These are phyloP conservation scores for Phytophthora palmivora DNA, from an alignment of 352 stramenopile species.

Conservation along the genomic window DNA sequence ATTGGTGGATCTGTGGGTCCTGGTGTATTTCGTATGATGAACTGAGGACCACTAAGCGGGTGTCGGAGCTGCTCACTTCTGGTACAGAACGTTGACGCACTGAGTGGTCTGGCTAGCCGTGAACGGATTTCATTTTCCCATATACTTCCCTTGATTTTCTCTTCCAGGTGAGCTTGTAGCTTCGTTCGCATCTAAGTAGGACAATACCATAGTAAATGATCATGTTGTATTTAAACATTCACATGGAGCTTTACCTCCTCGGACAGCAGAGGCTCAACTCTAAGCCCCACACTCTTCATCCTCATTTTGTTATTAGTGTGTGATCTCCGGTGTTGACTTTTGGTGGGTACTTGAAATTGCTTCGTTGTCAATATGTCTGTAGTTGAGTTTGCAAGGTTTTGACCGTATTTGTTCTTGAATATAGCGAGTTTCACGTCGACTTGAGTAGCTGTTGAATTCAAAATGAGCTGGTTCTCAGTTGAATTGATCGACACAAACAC, in stretches of 20 bases:
- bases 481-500: constrained; percentile 21
- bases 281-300: constrained; percentile 1
- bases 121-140: constrained; percentile 70
- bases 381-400: background rate
- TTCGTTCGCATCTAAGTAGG: constrained; percentile 48
- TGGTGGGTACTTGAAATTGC: background rate
- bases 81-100: constrained; percentile 52
- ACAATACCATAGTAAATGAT: too few relatives aligned
- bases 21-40: constrained; percentile 1
- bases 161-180: constrained; percentile 44
- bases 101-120: constrained; percentile 52
- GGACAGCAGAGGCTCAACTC: constrained; percentile 36
- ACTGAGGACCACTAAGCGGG: constrained; percentile 35
- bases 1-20: background rate
- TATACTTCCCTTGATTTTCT: constrained; percentile 52
- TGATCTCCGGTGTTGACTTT: constrained; percentile 20
- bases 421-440: constrained; percentile 5
- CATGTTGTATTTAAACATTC: too few relatives aligned
- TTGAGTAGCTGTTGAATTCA: constrained; percentile 10
- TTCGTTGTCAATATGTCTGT: background rate
- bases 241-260: constrained; percentile 32
- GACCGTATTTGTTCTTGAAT: constrained; percentile 9
- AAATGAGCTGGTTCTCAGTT: constrained; percentile 13
- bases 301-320: constrained; percentile 4
- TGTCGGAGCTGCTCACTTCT: constrained; percentile 53